Base-by-base conservation (phyloP, 441 rosid genomes). In the Gossypium aridum region DNA sequence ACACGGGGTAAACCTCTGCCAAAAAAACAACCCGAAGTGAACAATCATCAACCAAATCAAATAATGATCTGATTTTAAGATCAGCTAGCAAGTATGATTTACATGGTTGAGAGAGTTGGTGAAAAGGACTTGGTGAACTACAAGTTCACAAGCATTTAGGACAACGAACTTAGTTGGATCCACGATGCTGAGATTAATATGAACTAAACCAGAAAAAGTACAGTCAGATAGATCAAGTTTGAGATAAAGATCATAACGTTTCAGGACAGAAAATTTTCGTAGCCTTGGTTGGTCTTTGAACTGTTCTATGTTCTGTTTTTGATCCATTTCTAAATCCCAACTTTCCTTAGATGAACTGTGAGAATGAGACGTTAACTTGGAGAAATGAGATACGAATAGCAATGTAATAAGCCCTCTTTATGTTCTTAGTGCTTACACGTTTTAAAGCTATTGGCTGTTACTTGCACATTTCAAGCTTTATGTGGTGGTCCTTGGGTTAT, bases 271-370 rank as follows among this genome's bases (percentile, higher is more conserved):
- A 84, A 95, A 88, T 43, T 85, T 85, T 19, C 97, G 98, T 19
- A 93, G 95, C 64, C 99, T 93, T 67, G 99, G 83, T 78, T 93
- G 92, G n/a, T 91, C 87, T 75, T 85, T 88, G 86, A 95, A 93
- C 73, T 89, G 82, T 70, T 94, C 97, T 96, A 94, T 94, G 71
- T 74, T 71, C 19, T 73, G 69, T 64, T 43, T 19, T 16, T 17
- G 26, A 64, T 64, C 53, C 53, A 37, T 64, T 17, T 37, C 28
- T 19, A 4, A 37, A 39, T 4, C 69, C 69, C 53, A 64, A 64
- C 69, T 37, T 37, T 64, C 69, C 26, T 64, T 3, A 34, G 17
- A 34, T 17, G 53, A 64, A 19, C 51, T 19, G 13, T 10, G 70
- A 64, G 70, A 37, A 39, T 64, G 23, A 34, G 68, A 62, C 31